Evolutionary conservation across 345 rosid species (phyloP).

Genomic region (Salix suchowensis): DNA sequence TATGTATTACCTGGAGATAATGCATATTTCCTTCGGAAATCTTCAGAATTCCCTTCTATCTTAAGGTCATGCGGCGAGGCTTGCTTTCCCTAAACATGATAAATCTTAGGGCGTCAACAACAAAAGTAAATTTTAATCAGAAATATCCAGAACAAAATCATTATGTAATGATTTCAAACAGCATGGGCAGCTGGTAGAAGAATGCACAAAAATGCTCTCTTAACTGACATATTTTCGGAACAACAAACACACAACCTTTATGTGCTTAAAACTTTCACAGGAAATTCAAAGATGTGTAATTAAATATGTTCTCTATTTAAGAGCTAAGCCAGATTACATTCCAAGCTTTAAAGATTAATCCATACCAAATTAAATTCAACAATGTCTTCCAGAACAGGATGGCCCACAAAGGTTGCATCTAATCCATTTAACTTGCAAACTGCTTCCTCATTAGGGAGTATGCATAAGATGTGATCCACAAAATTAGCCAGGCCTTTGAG

Average conservation of each 20-base stretch:
- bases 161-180: neutral
- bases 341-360: neutral
- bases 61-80: slow-evolving; percentile 35
- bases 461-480: slow-evolving; percentile 86
- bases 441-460: slow-evolving; percentile 73
- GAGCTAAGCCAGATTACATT: neutral
- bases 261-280: neutral
- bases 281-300: neutral
- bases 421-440: slow-evolving; percentile 64
- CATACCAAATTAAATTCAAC: slow-evolving; percentile 53
- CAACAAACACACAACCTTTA: neutral
- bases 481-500: slow-evolving; percentile 56
- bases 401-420: slow-evolving; percentile 77
- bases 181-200: neutral
- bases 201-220: neutral
- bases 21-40: slow-evolving; percentile 37
- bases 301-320: neutral
- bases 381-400: slow-evolving; percentile 80
- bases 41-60: slow-evolving; percentile 42
- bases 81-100: slow-evolving; percentile 43
- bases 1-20: slow-evolving; percentile 53
- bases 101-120: neutral
- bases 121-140: neutral
- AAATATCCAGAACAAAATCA: neutral
- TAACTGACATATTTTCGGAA: neutral